Evolutionary conservation across 2,329 filamentous ascomycete species (phyloP), one percentile per base, ranked within the genome.

Genomic region (Talaromyces sp.): DNA sequence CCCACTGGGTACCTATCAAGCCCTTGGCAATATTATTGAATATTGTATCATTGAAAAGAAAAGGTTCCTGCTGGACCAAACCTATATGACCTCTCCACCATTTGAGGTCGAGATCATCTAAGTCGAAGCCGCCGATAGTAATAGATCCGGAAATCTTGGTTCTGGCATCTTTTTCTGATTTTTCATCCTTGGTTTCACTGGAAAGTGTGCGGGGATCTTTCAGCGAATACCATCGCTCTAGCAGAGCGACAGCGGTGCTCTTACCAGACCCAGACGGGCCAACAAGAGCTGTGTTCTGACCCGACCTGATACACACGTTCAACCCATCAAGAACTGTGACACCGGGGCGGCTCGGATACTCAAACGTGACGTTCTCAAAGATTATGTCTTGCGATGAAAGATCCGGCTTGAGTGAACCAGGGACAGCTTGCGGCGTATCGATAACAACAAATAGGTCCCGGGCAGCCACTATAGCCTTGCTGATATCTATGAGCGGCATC

Each of bases 41-140:
- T 25, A 97, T 83, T 0, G 89, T 91, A 67, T 94, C 92, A 67
- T 91, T 87, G 79, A 98, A 97, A 0, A 98, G 79, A 3, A 89
- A 82, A 66, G 89, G 93, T 13, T 89, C 84, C 74, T 98, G 95
- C 70, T 97, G 93, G 1, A 97, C 85, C 1, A 97, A 78, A 0
- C 89, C 92, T 45, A 97, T 79, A 47, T 95, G 92, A 22, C 86
- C 83, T 25, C 92, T 87, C 3, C 97, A 79, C 92, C 92, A 97
- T 19, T 80, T 77, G 0, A 83, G 78, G 67, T 92, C 84, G 0
- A 97, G 78, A 2, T 86, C 81, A 22, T 74, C 72, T 22, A 91
- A 77, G 27, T 83, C 75, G 45, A 84, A 82, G 1, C 80, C 83
- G 43, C 82, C 84, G 3, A 87, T 84, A 0, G 77, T 76, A 52